phyloP scores from a whole-genome alignment of 768 basidiomycete genomes.

The Collybia sordida region DNA sequence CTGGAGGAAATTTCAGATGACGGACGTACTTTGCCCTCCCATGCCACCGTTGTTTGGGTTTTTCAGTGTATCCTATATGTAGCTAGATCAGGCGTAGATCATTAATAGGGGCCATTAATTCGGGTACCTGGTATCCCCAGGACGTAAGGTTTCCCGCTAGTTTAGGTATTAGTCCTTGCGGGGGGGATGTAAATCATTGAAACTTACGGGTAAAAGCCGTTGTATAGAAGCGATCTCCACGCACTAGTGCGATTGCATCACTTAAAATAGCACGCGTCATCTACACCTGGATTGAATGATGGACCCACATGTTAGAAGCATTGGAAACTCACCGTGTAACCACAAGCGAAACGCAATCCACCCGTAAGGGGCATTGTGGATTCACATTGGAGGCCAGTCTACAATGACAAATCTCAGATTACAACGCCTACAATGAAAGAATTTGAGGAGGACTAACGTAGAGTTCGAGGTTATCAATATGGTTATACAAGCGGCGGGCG shows the following conservation, averaged over 20 bases:
- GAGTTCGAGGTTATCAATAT: constrained; percentile 29
- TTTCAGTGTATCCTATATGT: too few relatives aligned
- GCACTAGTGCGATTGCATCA: constrained; percentile 50
- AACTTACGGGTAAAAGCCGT: constrained; percentile 45
- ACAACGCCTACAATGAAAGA: background rate
- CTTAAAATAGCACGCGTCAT: constrained; percentile 47
- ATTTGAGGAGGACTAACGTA: constrained; percentile 16
- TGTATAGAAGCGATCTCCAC: constrained; percentile 53
- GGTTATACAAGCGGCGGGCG: constrained; percentile 26
- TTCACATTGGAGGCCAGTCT: constrained; percentile 27
- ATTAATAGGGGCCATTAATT: too few relatives aligned
- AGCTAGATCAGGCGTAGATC: too few relatives aligned
- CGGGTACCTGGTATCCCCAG: constrained; percentile 44
- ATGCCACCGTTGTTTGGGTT: too few relatives aligned
- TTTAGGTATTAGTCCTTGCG: background rate
- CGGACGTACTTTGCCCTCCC: too few relatives aligned
- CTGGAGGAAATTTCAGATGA: too few relatives aligned
- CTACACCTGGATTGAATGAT: constrained; percentile 14
- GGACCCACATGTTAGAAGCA: background rate
- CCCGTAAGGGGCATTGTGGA: constrained; percentile 22
- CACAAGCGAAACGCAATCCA: constrained; percentile 22
- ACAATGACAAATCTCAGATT: background rate
- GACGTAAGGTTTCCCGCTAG: constrained; percentile 44
- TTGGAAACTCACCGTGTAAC: constrained; percentile 19
- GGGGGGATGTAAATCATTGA: too few relatives aligned